Evolutionary conservation across 495 filamentous ascomycete genomes (phyloP).

Genomic region (Alectoria sarmentosa): DNA sequence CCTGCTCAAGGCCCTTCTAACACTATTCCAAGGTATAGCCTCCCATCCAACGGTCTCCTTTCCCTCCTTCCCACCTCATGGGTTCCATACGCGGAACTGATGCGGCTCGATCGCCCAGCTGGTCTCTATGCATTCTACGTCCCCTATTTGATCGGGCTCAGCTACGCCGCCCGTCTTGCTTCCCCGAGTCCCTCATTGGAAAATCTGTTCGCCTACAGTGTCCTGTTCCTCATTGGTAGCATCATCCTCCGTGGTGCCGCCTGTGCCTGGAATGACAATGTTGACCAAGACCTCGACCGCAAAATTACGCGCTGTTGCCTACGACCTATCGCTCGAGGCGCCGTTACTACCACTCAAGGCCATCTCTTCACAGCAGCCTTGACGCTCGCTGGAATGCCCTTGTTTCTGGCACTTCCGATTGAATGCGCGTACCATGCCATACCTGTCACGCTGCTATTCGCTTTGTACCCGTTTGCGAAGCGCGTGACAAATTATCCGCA

Average conservation of each 20-base stretch:
- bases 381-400: too few relatives aligned
- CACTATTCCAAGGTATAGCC: too few relatives aligned
- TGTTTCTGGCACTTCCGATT: too few relatives aligned
- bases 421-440: too few relatives aligned
- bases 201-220: background rate
- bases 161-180: too few relatives aligned
- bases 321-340: constrained; percentile 1
- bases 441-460: too few relatives aligned
- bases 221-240: background rate
- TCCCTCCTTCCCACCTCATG: background rate
- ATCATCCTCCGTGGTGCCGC: background rate
- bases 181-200: too few relatives aligned
- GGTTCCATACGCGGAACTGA: background rate
- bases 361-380: constrained; percentile 4
- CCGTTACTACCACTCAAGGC: too few relatives aligned
- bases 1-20: too few relatives aligned
- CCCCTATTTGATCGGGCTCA: background rate
- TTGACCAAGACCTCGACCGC: background rate
- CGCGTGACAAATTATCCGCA: constrained; percentile 3
- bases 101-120: background rate
- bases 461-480: constrained; percentile 2
- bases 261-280: background rate
- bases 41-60: too few relatives aligned
- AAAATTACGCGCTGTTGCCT: constrained; percentile 1
- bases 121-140: background rate